Conservation (phyloP, 2,329 filamentous ascomycete species). For the Fragosphaeria purpurea region DNA sequence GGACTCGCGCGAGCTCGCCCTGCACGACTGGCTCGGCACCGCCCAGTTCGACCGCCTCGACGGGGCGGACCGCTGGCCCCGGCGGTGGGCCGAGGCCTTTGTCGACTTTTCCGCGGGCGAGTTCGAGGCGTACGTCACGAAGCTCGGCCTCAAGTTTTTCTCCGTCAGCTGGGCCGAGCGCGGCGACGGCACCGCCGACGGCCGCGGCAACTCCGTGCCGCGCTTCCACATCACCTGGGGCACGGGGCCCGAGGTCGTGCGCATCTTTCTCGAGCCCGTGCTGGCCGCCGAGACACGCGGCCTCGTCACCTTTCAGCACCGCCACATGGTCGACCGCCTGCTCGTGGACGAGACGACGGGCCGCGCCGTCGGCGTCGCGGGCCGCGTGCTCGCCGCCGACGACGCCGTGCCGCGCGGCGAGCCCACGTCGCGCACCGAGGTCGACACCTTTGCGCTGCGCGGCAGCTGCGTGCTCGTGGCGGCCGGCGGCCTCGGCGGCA, state of each 20-base stretch:
- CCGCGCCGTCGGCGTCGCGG: slow-evolving; percentile 41
- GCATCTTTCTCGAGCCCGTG: slow-evolving; percentile 47
- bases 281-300: slow-evolving; percentile 40
- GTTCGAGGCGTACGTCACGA: slow-evolving; percentile 48
- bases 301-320: slow-evolving; percentile 43
- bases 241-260: slow-evolving; percentile 49
- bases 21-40: slow-evolving; percentile 49
- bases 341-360: slow-evolving; percentile 40
- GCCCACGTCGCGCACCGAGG: slow-evolving; percentile 36
- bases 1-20: slow-evolving; percentile 45
- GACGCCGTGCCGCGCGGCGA: slow-evolving; percentile 37
- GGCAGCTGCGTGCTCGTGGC: slow-evolving; percentile 45
- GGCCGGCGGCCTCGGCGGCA: slow-evolving; percentile 51
- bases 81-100: slow-evolving; percentile 53
- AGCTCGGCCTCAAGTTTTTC: slow-evolving; percentile 41
- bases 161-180: slow-evolving; percentile 52
- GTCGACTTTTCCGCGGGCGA: slow-evolving; percentile 51
- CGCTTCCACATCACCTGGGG: slow-evolving; percentile 56
- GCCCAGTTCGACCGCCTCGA: slow-evolving; percentile 47
- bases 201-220: slow-evolving; percentile 53
- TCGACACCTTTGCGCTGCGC: slow-evolving; percentile 42
- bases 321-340: slow-evolving; percentile 48
- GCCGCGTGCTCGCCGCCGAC: slow-evolving; percentile 42
- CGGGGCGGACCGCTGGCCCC: slow-evolving; percentile 46
- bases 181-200: slow-evolving; percentile 43